Percentiles rank a stretch among this genome's conserved stretches.
Evolutionary conservation across 73 alveolate species (phyloP).

Genomic region (Paramecium tetraurelia): DNA sequence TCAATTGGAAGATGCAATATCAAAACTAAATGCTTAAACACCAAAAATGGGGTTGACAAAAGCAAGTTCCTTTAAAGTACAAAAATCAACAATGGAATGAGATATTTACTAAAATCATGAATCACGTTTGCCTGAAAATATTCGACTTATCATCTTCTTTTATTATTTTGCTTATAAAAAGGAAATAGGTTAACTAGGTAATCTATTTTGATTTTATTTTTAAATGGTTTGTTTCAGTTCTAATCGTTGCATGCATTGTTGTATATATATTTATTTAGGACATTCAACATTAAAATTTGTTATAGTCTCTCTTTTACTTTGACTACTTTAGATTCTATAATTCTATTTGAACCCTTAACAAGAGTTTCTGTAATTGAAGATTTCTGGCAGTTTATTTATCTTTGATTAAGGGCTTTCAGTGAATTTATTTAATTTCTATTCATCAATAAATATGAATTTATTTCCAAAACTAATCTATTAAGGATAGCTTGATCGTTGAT

Average conservation of each 20-base stretch:
- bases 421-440: neutral
- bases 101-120: neutral
- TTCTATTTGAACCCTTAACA: neutral
- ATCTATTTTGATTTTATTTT: neutral
- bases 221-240: neutral
- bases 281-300: neutral
- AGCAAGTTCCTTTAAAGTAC: slow-evolving; percentile 27
- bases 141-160: neutral
- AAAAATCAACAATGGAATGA: slow-evolving; percentile 32
- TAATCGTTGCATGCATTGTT: neutral
- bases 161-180: neutral
- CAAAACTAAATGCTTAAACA: slow-evolving; percentile 12
- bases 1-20: slow-evolving; percentile 26
- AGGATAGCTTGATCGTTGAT: neutral
- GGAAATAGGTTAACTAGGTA: neutral
- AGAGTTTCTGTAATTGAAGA: neutral
- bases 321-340: neutral
- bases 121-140: slow-evolving; percentile 27
- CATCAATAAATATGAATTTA: neutral
- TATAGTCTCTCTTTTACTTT: neutral
- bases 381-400: neutral
- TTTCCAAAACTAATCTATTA: neutral
- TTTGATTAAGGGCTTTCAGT: neutral
- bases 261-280: neutral
- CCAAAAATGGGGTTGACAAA: slow-evolving; percentile 38